Percentiles rank a stretch among this genome's conserved stretches.
Evolutionary conservation across 148 eudicot genomes (phyloP).

Genomic region (Heliamphora exappendiculata): DNA sequence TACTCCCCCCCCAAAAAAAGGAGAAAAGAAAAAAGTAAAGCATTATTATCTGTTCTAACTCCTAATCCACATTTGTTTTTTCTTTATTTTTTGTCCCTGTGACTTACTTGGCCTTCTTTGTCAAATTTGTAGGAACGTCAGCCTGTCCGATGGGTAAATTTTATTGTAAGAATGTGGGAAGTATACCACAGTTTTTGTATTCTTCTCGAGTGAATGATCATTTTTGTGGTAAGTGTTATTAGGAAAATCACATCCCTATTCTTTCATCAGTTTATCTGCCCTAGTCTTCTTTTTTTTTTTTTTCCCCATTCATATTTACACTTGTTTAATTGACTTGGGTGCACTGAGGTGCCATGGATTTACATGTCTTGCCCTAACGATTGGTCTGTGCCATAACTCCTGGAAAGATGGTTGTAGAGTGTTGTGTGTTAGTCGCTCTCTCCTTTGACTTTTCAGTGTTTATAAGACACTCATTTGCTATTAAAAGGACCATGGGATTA

Average conservation of each 20-base stretch:
- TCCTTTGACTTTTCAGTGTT: neutral
- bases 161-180: slow-evolving; percentile 76
- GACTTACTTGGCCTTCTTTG: slow-evolving; percentile 1
- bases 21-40: too few species aligned
- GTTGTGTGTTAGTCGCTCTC: neutral
- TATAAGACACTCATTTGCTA: neutral
- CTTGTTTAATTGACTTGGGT: neutral
- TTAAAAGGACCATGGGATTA: neutral
- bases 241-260: neutral
- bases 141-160: slow-evolving; percentile 82
- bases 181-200: slow-evolving; percentile 69
- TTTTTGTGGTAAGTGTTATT: slow-evolving; percentile 61
- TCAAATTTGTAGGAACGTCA: slow-evolving; percentile 58
- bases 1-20: too few species aligned
- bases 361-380: neutral
- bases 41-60: neutral
- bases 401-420: neutral
- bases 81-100: neutral
- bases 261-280: neutral
- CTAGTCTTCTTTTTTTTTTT: too few species aligned
- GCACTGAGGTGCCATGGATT: neutral
- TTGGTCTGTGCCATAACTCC: neutral
- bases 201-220: slow-evolving; percentile 87
- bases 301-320: too few species aligned
- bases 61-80: neutral